Evolutionary conservation across 179 eudicot genomes (phyloP).

Genomic region (Vitellaria paradoxa): DNA sequence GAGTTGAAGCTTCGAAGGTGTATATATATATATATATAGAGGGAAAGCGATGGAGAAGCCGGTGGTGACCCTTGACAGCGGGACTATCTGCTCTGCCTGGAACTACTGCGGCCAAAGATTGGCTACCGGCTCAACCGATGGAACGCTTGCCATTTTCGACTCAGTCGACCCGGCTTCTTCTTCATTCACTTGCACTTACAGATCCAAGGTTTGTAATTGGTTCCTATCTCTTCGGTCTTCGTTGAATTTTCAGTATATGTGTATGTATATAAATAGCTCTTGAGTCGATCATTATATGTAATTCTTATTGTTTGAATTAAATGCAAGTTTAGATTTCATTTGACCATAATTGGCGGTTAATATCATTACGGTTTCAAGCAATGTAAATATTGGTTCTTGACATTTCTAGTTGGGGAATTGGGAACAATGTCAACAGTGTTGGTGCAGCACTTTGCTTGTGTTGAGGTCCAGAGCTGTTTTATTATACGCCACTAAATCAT

Average conservation of each 20-base stretch:
- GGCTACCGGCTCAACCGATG: conserved; percentile 63
- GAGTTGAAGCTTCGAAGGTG: background rate
- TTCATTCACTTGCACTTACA: conserved; percentile 40
- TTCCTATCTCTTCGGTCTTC: background rate
- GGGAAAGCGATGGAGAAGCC: conserved; percentile 53
- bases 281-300: background rate
- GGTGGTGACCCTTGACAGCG: conserved; percentile 57
- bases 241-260: background rate
- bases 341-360: conserved; percentile 1
- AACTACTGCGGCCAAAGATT: conserved; percentile 74
- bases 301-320: background rate
- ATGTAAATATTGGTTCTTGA: background rate
- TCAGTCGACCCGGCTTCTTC: conserved; percentile 67
- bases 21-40: background rate
- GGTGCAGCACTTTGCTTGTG: background rate
- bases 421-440: background rate
- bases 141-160: conserved; percentile 65
- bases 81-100: conserved; percentile 74
- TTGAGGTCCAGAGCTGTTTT: background rate
- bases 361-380: background rate
- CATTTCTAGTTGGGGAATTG: background rate
- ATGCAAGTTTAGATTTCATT: background rate
- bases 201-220: conserved; percentile 42
- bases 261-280: background rate
- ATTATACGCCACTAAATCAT: background rate